Conservation (phyloP, 495 filamentous ascomycete genomes). For the Podospora pseudopauciseta region DNA sequence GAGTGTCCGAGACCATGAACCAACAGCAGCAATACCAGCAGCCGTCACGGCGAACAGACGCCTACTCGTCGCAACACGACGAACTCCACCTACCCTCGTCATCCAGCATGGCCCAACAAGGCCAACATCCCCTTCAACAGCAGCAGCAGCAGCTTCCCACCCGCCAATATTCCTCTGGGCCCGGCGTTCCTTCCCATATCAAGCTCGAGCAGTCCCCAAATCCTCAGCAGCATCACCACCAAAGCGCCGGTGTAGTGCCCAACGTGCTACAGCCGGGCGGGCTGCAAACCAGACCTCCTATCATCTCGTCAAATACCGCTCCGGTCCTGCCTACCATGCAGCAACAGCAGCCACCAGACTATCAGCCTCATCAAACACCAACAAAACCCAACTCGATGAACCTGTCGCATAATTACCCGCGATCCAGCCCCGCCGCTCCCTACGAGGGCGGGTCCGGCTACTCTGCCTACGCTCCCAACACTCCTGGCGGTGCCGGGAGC, state of each 20-base stretch:
- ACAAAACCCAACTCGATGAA: constrained; percentile 60
- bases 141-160: constrained; percentile 45
- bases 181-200: constrained; percentile 49
- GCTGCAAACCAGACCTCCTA: constrained; percentile 53
- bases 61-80: constrained; percentile 52
- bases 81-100: constrained; percentile 68
- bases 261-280: constrained; percentile 66
- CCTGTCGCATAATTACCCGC: constrained; percentile 67
- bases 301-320: constrained; percentile 67
- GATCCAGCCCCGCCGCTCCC: constrained; percentile 71
- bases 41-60: constrained; percentile 41
- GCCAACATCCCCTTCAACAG: constrained; percentile 36
- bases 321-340: constrained; percentile 68
- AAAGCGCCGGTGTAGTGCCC: constrained; percentile 54
- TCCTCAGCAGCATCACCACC: constrained; percentile 53
- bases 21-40: constrained; percentile 43
- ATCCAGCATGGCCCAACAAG: constrained; percentile 46
- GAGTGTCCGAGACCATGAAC: constrained; percentile 42
- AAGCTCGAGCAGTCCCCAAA: constrained; percentile 33
- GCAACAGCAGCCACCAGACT: constrained; percentile 59
- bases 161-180: constrained; percentile 40
- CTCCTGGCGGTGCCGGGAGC: constrained; percentile 53
- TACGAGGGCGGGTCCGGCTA: constrained; percentile 56
- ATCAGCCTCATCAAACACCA: constrained; percentile 50
- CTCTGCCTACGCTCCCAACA: constrained; percentile 62